Evolutionary conservation across 2,329 filamentous ascomycete species (phyloP), one percentile per base, ranked within the genome.

Genomic region (Colletotrichum musicola): DNA sequence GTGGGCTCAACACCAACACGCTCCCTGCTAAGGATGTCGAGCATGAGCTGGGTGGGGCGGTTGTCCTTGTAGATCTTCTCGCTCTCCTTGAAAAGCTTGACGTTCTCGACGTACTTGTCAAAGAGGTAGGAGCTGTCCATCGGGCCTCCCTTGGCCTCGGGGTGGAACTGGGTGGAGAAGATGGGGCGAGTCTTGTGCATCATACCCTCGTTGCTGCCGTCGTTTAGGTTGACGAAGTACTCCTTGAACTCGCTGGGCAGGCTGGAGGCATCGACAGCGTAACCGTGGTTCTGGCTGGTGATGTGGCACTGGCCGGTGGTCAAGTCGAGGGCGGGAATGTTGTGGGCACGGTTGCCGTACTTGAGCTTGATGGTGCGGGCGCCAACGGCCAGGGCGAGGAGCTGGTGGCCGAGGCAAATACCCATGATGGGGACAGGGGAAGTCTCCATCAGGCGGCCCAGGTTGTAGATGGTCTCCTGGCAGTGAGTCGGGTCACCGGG

Each of bases 121-220:
- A 99, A 99, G 69, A 99, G 88, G 83, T 97, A 98, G 2, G 93
- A 91, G 72, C 93, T 97, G 85, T 99, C 96, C 83, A 97, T 92
- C 62, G 96, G 96, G 62, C 96, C 96, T 70, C 96, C 96, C 87
- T 97, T 97, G 74, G 96, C 96, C 84, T 99, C 96, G 16, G 96
- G 96, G 79, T 99, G 96, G 90, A 99, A 99, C 82, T 99, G 96
- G 25, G 95, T 97, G 72, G 93, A 95, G 88, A 99, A 98, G 80
- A 99, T 99, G 71, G 96, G 96, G 42, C 95, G 93, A 67, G 93
- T 92, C 83, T 92, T 94, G 88, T 99, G 96, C 79, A 98, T 94
- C 90, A 99, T 94, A 69, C 90, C 95, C 86, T 99, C 96, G 81
- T 99, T 99, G 81, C 92, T 95, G 71, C 94, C 93, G 78, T 99